Base-by-base conservation (phyloP, 2,329 filamentous ascomycete genomes). In the Epichloe sibirici region DNA sequence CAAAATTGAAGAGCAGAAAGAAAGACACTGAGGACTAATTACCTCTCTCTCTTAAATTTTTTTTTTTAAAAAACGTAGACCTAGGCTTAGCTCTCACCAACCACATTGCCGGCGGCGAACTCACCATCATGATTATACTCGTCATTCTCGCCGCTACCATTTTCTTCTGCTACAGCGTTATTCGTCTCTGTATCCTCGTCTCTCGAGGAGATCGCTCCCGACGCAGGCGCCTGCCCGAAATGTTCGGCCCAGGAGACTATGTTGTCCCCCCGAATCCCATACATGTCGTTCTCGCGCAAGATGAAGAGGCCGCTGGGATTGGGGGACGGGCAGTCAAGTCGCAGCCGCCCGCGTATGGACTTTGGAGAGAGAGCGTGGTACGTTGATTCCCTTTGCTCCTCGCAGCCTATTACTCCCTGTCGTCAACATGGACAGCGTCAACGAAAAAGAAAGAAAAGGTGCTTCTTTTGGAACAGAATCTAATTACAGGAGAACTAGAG, bases 361-460 rank as follows among this genome's bases (percentile, higher is more conserved):
- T 89, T 1, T 94, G 88, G 87, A 76, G 88, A 50, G 83, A 84
- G 66, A 91, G 85, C 62, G 87, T 93, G 68, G 84, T 88, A 76
- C 67, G 83, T 81, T 13, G 4, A n/a, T 42, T 17, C 43, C 21
- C 43, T 3, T 13, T 11, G 28, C 8, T 15, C 9, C 25, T 17
- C 1, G 25, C 21, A 13, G 13, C 42, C 25, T 31, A 9, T 5
- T 28, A 15, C 25, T 34, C 3, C 28, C 28, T 9, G 8, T 31
- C 8, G 28, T 31, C 28, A 31, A 11, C 28, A 31, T 31, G 28
- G 28, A 31, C 28, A 31, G 28, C 7, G 28, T 28, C 28, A 15
- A 28, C 17, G 17, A 9, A 21, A 15, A 6, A 37, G 4, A 47
- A 21, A 8, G 11, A 17, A 45, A n/a, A 34, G 2, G 17, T 6